Conservation (phyloP, 345 rosid species). For the Eutrema yunnanense region DNA sequence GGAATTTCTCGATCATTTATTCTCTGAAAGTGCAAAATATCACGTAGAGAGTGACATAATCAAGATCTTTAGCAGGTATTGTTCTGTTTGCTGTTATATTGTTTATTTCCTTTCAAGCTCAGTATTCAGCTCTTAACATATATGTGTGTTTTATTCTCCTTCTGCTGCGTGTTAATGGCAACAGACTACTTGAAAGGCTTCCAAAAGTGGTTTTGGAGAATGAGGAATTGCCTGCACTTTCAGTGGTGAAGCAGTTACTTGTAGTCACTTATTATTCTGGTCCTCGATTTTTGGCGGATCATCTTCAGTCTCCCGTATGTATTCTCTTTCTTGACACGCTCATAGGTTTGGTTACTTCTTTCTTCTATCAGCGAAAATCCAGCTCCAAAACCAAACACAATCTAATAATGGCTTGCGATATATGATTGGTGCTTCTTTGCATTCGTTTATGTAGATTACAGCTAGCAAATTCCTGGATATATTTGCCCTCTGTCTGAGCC, state of each 20-base stretch:
- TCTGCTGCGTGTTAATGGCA: not conserved
- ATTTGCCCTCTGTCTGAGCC: constrained; percentile 69
- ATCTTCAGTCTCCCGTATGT: constrained; percentile 89
- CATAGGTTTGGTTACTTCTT: constrained; percentile 20
- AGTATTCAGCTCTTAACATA: not conserved
- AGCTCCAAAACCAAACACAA: not conserved
- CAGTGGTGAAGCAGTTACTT: constrained; percentile 74
- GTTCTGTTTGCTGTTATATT: constrained; percentile 13
- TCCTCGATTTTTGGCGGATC: constrained; percentile 60
- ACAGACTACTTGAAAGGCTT: constrained; percentile 80
- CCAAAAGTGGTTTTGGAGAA: constrained; percentile 72
- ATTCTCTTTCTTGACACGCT: constrained; percentile 24
- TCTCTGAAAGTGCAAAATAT: constrained; percentile 35
- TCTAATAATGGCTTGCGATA: not conserved
- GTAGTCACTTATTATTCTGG: constrained; percentile 78
- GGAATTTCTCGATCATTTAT: constrained; percentile 49
- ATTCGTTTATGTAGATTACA: constrained; percentile 45
- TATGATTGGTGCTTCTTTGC: constrained; percentile 4
- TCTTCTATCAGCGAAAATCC: not conserved
- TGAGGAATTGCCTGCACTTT: constrained; percentile 64
- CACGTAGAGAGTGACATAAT: constrained; percentile 45
- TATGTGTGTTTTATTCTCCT: not conserved
- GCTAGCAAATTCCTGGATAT: constrained; percentile 82
- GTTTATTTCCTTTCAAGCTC: constrained; percentile 4
- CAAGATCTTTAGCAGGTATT: constrained; percentile 65